Conservation (phyloP, 1,284 basidiomycete genomes). For the Trametes polyzona region DNA sequence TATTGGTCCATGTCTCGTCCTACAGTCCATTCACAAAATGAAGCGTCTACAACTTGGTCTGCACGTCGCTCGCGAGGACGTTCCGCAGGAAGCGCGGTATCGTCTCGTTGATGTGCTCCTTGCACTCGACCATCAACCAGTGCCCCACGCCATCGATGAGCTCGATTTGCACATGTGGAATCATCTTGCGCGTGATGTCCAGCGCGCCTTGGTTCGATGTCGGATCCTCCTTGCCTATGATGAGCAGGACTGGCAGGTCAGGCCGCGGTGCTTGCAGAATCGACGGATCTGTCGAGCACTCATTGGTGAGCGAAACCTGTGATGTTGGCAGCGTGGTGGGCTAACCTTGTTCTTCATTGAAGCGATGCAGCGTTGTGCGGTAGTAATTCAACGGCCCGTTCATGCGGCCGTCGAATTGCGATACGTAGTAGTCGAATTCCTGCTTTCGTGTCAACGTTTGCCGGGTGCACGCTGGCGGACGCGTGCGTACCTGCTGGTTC, state of each 20-base stretch:
- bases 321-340: background rate
- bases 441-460: no score
- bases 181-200: conserved; percentile 48
- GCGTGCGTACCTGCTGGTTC: conserved; percentile 16
- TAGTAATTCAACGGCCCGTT: conserved; percentile 74
- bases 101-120: conserved; percentile 50
- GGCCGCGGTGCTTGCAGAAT: conserved; percentile 47
- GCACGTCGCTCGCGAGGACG: conserved; percentile 2
- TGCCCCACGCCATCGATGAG: conserved; percentile 59
- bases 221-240: conserved; percentile 60
- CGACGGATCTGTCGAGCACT: conserved; percentile 36
- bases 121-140: conserved; percentile 68
- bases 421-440: conserved; percentile 57
- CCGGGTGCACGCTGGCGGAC: background rate
- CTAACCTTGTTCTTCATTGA: conserved; percentile 66
- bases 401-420: conserved; percentile 56
- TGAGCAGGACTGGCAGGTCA: conserved; percentile 60
- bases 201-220: conserved; percentile 35
- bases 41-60: conserved; percentile 27
- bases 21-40: background rate
- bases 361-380: conserved; percentile 56
- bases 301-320: conserved; percentile 8
- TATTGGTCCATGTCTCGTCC: background rate
- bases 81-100: conserved; percentile 50
- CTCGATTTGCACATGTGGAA: conserved; percentile 51